Evolutionary conservation across 768 basidiomycete genomes (phyloP), one percentile per base, ranked within the genome.

Genomic region (Fomitopsis pulvina): DNA sequence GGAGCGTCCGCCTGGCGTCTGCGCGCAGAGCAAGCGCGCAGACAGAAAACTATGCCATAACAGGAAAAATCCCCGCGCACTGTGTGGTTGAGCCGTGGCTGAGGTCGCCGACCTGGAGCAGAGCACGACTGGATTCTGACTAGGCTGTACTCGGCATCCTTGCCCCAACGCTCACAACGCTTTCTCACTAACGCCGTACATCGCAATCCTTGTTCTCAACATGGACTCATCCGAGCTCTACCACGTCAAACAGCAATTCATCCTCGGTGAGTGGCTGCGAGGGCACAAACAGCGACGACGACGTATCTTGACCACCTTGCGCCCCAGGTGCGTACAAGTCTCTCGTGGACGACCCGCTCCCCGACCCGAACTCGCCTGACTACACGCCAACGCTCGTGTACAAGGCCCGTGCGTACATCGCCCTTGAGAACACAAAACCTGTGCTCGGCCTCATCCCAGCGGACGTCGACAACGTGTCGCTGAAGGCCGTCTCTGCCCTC

Each of bases 331-430:
- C 87, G 37, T 89, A 82, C 67, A 79, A 79, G 60, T 61, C 78
- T n/a, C 69, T 90, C 45, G 67, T 76, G 34, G 69, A 74, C 44
- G 60, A 78, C 45, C 57, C 78, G 1, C 65, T 82, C 2, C 87
- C 87, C 3, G 78, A 82, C 51, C 60, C 75, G 41, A 72, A 74
- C 26, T 84, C 85, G 4, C 69, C 79, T 14, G 83, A 88, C 57
- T 86, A 85, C 63, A 66, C 68, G 9, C 76, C 80, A 3, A 77
- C 75, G 4, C 60, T 87, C n/a, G 67, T 92, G 25, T 92, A 89
- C 72, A 79, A 87, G 67, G 81, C 85, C 30, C 85, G 91, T 50
- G 80, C 90, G 1, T 73, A 80, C 57, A 80, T 93, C 48, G 88
- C 90, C 1, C 75, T 86, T 3, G 71, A 79, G 42, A 71, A 86